Evolutionary conservation across 257 asterid species (phyloP), one percentile per base, ranked within the genome.

Genomic region (Schizonepeta tenuifolia): DNA sequence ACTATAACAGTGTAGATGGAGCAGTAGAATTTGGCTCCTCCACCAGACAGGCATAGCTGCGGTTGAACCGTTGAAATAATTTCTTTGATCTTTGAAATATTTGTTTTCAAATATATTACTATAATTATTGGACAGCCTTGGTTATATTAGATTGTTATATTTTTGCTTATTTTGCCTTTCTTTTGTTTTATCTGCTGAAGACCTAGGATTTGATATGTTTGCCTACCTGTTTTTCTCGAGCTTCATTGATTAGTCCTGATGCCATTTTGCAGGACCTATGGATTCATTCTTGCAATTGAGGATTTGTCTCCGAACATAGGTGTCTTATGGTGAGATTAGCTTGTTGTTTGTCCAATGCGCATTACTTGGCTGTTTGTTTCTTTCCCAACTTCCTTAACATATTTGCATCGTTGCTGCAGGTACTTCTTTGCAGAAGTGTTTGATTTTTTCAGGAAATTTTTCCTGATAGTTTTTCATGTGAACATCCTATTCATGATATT

Each of bases 401-500:
- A 22, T 63, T 57, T 70, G 59, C 71, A 57, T 59, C 59, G 77
- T 75, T 61, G 49, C 71, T 79, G 82, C 95, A 95, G 99, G 99
- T 95, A 95, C 86, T 89, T 95, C 88, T 95, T 95, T 47, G 99
- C 99, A 15, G 99, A 95, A 83, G 98, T 92, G 79, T 95, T 95
- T 51, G 99, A 95, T 73, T 95, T 95, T 78, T 95, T 95, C 92
- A 87, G 96, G 83, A 78, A 81, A 63, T 95, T 95, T 79, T 95
- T 95, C 83, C 84, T 95, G 78, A 90, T 92, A 80, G 96, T 92
- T 76, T 95, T 92, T 77, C 97, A 95, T 77, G 92, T 86, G 78
- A 95, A 92, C 85, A 87, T 92, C 79, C 69, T 95, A 6, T 90
- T 95, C 89, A 84, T 95, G 99, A 77, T 92, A 75, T 76, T 90